These are phyloP conservation scores for Trichoderma semiorbis DNA, from an alignment of 2,329 filamentous ascomycete species.

Conservation along the genomic window DNA sequence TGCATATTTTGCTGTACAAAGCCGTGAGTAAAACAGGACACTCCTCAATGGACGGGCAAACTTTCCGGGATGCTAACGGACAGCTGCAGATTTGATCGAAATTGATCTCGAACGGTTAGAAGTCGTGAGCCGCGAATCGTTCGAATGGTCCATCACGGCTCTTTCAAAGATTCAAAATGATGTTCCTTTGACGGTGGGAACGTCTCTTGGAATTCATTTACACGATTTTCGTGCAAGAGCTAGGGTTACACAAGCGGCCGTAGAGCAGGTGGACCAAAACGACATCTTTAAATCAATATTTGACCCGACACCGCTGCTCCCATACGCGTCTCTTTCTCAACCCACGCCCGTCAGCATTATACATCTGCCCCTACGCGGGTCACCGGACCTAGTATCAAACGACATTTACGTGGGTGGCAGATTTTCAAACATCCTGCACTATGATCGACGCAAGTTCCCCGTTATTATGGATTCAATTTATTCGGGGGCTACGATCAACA, in stretches of 20 bases:
- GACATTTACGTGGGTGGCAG: slow-evolving; percentile 87
- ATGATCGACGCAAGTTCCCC: slow-evolving; percentile 83
- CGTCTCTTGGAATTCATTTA: slow-evolving; percentile 74
- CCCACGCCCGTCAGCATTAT: slow-evolving; percentile 80
- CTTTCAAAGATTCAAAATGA: slow-evolving; percentile 66
- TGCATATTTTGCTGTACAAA: slow-evolving; percentile 78
- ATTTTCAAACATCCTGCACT: slow-evolving; percentile 84
- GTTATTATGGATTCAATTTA: slow-evolving; percentile 73
- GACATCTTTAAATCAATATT: slow-evolving; percentile 42
- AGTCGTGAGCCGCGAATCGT: slow-evolving; percentile 65
- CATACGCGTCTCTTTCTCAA: slow-evolving; percentile 71
- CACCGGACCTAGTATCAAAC: slow-evolving; percentile 56
- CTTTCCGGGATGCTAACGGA: background rate
- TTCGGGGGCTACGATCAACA: slow-evolving; percentile 75
- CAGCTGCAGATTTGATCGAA: slow-evolving; percentile 60
- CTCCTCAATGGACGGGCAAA: background rate
- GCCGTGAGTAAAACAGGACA: slow-evolving; percentile 45
- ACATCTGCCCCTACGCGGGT: slow-evolving; percentile 62
- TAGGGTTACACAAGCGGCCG: slow-evolving; percentile 30
- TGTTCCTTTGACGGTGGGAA: slow-evolving; percentile 78
- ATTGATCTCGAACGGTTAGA: slow-evolving; percentile 74
- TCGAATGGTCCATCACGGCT: slow-evolving; percentile 79
- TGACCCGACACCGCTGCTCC: slow-evolving; percentile 50
- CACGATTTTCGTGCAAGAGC: slow-evolving; percentile 65
- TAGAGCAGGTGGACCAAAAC: slow-evolving; percentile 37